These are phyloP conservation scores for Saccharomyces hybrid DNA, from an alignment of 1,139 yeast species.

Conservation along the genomic window DNA sequence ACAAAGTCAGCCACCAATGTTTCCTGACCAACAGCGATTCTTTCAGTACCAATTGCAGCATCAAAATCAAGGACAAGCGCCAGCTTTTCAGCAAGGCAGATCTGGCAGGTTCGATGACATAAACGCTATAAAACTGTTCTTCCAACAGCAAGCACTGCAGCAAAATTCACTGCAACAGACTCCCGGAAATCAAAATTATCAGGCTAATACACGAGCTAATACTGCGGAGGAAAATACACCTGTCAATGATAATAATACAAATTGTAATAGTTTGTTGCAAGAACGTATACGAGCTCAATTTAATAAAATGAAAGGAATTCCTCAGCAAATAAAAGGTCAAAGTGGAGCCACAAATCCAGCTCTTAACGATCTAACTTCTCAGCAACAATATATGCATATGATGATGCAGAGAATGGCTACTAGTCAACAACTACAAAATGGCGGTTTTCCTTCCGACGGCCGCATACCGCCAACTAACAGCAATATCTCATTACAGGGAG, in stretches of 20 bases:
- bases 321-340: neutral
- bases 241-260: neutral
- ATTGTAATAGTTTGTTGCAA: neutral
- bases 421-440: conserved; percentile 6
- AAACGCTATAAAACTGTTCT: neutral
- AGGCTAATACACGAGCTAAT: neutral
- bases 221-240: neutral
- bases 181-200: neutral
- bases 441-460: conserved; percentile 1
- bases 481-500: neutral
- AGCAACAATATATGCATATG: conserved; percentile 6
- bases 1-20: neutral
- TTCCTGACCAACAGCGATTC: neutral
- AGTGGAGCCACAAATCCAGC: neutral
- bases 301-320: neutral
- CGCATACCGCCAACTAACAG: neutral
- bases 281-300: neutral
- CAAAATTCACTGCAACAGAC: neutral
- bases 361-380: neutral
- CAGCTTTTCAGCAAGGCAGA: neutral
- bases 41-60: neutral
- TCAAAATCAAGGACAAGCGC: neutral
- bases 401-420: conserved; percentile 5
- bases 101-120: neutral
- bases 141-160: neutral